Percentiles rank a stretch among this genome's conserved stretches.
phyloP scores from a whole-genome alignment of 768 basidiomycete genomes.

The Lentinula sp. region DNA sequence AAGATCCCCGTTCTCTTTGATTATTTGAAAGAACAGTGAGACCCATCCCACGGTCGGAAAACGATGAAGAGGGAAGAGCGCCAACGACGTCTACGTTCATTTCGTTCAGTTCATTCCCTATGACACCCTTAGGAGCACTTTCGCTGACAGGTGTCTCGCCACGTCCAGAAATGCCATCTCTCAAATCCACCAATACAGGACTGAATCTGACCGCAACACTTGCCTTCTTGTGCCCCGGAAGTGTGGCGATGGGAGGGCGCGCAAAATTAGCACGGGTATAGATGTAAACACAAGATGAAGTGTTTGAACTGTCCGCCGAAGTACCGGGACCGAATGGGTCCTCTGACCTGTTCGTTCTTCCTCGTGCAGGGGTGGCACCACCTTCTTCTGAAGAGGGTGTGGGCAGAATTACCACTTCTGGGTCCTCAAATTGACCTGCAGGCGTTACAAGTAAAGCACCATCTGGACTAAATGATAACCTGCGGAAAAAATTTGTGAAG shows the following conservation, averaged over 20 bases:
- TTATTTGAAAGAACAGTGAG: conserved; percentile 13
- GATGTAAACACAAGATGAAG: conserved; percentile 72
- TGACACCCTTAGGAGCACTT: conserved; percentile 34
- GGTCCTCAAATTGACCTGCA: conserved; percentile 96
- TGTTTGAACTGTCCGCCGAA: conserved; percentile 3
- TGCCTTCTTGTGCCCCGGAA: conserved; percentile 95
- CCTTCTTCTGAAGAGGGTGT: conserved; percentile 20
- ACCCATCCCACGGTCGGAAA: conserved; percentile 6
- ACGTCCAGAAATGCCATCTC: conserved; percentile 42
- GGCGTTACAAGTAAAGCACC: conserved; percentile 91
- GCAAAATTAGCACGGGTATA: conserved; percentile 95
- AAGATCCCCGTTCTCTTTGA: conserved; percentile 10
- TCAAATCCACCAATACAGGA: conserved; percentile 88
- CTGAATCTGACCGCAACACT: conserved; percentile 93
- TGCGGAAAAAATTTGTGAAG: conserved; percentile 92
- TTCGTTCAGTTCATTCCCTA: conserved; percentile 54
- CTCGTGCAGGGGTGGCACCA: conserved; percentile 41
- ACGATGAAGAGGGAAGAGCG: conserved; percentile 18
- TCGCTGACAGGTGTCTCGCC: conserved; percentile 28
- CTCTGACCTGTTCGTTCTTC: conserved; percentile 44
- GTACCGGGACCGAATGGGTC: conserved; percentile 21
- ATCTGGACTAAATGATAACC: conserved; percentile 92
- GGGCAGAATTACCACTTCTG: conserved; percentile 52
- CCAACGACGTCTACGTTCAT: conserved; percentile 59
- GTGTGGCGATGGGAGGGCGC: conserved; percentile 85